phyloP scores from a whole-genome alignment of 148 eudicot genomes.

The Bassia scoparia region DNA sequence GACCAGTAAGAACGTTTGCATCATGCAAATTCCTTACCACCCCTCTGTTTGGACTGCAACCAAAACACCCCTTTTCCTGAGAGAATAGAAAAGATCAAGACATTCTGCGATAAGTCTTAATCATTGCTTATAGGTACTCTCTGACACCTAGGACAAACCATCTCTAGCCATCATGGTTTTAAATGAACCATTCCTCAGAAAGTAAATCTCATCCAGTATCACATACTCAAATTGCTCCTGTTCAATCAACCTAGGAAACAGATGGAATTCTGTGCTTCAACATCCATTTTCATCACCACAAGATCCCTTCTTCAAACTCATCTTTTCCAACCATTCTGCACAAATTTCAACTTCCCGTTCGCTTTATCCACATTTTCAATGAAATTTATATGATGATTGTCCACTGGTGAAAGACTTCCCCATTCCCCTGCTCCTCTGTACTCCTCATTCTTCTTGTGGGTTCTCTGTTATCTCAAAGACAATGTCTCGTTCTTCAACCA shows the following conservation, averaged over 20 bases:
- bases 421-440: conserved; percentile 53
- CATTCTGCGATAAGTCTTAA: conserved; percentile 67
- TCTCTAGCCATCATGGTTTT: conserved; percentile 80
- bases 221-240: conserved; percentile 87
- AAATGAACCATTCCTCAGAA: conserved; percentile 89
- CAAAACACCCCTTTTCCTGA: conserved; percentile 71
- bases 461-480: conserved; percentile 67
- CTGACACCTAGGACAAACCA: conserved; percentile 88
- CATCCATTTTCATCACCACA: conserved; percentile 94
- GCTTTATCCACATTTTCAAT: conserved; percentile 42
- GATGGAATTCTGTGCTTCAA: conserved; percentile 75
- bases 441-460: conserved; percentile 51
- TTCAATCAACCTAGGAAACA: conserved; percentile 73
- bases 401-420: conserved; percentile 64
- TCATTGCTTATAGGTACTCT: conserved; percentile 56
- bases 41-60: no score
- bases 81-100: conserved; percentile 54
- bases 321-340: conserved; percentile 78
- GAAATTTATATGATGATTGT: conserved; percentile 32
- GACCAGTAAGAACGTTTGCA: background rate
- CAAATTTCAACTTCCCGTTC: conserved; percentile 75
- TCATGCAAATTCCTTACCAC: conserved; percentile 53
- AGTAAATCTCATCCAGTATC: conserved; percentile 77
- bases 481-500: conserved; percentile 81
- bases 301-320: conserved; percentile 48